phyloP scores from a whole-genome alignment of 345 rosid genomes.

The Schrenkiella parvula region DNA sequence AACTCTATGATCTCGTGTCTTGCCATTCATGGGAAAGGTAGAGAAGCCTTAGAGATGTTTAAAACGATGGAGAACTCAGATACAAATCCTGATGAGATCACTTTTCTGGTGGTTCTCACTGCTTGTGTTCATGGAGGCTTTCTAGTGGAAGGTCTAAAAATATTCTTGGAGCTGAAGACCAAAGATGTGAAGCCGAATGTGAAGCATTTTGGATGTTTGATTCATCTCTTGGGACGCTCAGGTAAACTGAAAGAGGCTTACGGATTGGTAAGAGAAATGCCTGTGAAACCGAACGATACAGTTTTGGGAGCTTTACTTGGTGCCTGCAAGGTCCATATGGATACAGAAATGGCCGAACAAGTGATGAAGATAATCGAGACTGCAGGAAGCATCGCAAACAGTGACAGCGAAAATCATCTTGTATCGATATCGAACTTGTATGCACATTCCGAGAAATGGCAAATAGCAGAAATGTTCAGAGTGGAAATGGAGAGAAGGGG shows the following conservation, averaged over 20 bases:
- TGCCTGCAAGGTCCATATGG: constrained; percentile 59
- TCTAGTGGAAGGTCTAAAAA: constrained; percentile 55
- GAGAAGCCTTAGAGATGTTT: constrained; percentile 61
- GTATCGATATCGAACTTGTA: constrained; percentile 59
- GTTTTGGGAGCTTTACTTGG: constrained; percentile 74
- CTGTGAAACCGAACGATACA: constrained; percentile 56
- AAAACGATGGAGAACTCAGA: constrained; percentile 40
- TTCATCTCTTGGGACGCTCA: constrained; percentile 67
- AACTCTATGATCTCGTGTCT: constrained; percentile 71
- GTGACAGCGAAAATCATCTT: constrained; percentile 40
- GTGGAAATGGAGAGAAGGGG: constrained; percentile 41
- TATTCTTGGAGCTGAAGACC: constrained; percentile 55
- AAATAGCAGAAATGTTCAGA: constrained; percentile 54
- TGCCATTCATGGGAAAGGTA: constrained; percentile 51
- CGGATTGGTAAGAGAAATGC: constrained; percentile 52
- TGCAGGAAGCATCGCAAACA: constrained; percentile 2
- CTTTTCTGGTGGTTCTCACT: constrained; percentile 51
- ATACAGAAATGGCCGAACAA: constrained; percentile 44
- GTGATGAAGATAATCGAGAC: constrained; percentile 39
- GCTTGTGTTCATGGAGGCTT: constrained; percentile 78
- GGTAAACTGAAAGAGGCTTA: constrained; percentile 71
- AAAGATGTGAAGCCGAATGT: constrained; percentile 39
- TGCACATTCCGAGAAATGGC: constrained; percentile 65
- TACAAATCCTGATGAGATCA: constrained; percentile 54
- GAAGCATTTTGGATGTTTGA: constrained; percentile 69